Evolutionary conservation across 2,329 filamentous ascomycete species (phyloP), one percentile per base, ranked within the genome.

Genomic region (Ascocoryne sarcoides): DNA sequence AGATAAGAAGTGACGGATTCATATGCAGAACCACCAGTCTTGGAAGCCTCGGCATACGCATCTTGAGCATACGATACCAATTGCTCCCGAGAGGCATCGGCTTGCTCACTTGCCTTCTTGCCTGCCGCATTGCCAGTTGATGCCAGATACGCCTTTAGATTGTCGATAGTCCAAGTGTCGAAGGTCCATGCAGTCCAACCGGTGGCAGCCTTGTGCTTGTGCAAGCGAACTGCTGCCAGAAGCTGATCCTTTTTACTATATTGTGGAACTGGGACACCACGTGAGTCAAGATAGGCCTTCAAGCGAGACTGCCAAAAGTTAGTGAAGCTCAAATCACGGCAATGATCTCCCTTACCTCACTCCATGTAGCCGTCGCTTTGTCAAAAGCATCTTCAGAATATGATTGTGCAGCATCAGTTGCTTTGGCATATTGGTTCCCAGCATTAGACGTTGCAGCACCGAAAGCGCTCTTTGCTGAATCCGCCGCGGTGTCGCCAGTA

Each of bases 151-250:
- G 65, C 59, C 57, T 78, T 80, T 34, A 90, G 62, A 55, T 84
- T 83, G 2, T 86, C 79, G 38, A 72, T 69, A 29, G 76, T 83
- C 62, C 82, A 79, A 46, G 86, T 85, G 50, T 89, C 83, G 58
- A 87, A 88, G 12, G 79, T 86, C 83, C 84, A 89, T 3, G 80
- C 75, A 44, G 67, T 81, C 67, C 75, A 85, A 14, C 76, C 78
- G 35, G 69, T 69, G 7, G 77, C 70, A 34, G 79, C 82, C 63
- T 83, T 82, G 65, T 88, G 79, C 18, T 75, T 68, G 59, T 86
- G 69, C 55, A 83, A 75, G 52, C 84, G 76, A n/a, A 87, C 85
- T 43, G 81, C 69, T 19, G 83, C 81, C 29, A 84, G 67, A 16
- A 90, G 76, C 58, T 88, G 76, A 53, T 88, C 82, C 29, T 73